phyloP scores from a whole-genome alignment of 306 rosid genomes.

The Acmispon strigosus region DNA sequence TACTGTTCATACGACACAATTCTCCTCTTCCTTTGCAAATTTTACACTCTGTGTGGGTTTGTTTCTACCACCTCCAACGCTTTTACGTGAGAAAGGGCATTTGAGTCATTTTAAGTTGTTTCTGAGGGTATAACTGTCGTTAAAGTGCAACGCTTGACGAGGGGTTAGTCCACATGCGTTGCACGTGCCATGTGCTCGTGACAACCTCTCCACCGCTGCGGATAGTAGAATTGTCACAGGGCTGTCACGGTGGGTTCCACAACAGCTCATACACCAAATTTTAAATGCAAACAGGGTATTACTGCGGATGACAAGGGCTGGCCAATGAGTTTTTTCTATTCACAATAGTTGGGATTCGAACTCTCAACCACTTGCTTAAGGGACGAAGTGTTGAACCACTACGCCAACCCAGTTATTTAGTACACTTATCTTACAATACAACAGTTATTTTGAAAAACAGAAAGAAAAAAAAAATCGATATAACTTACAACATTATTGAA shows the following conservation, averaged over 20 bases:
- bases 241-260: not conserved
- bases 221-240: not conserved
- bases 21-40: not conserved
- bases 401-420: too few relatives aligned
- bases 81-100: not conserved
- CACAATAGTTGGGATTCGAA: too few relatives aligned
- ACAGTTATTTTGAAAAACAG: too few relatives aligned
- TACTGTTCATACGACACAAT: conserved; percentile 1
- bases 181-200: conserved; percentile 26
- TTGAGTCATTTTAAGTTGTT: not conserved
- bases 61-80: not conserved
- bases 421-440: too few relatives aligned
- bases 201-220: conserved; percentile 14
- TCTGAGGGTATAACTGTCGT: not conserved
- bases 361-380: too few relatives aligned
- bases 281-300: too few relatives aligned
- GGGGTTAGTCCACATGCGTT: not conserved
- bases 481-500: too few relatives aligned
- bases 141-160: not conserved
- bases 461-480: too few relatives aligned
- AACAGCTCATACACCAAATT: not conserved
- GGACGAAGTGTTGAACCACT: too few relatives aligned
- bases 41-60: not conserved
- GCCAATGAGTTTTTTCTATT: too few relatives aligned
- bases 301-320: too few relatives aligned